A percentile compares a stretch with the other conserved stretches of the same genome.
Evolutionary conservation across 495 filamentous ascomycete genomes (phyloP).

Genomic region (Aspergillus biplanus): DNA sequence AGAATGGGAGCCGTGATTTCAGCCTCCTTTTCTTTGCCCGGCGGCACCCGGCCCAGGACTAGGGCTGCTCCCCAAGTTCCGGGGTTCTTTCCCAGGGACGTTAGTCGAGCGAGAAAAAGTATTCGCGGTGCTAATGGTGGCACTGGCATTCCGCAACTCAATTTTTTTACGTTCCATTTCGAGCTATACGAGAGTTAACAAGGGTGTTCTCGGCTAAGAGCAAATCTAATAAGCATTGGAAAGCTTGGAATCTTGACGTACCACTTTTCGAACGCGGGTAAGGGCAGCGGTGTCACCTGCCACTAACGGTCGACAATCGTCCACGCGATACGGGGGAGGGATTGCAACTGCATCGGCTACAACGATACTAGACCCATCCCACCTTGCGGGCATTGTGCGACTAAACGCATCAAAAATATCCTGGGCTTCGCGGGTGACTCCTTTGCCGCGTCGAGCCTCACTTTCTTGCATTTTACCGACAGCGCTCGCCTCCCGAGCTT

Average conservation of each 20-base stretch:
- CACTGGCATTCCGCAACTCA: constrained; percentile 49
- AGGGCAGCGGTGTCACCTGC: constrained; percentile 56
- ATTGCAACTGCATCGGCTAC: constrained; percentile 69
- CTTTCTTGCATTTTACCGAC: constrained; percentile 56
- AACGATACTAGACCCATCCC: constrained; percentile 65
- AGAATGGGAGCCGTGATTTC: constrained; percentile 10
- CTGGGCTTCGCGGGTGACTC: constrained; percentile 67
- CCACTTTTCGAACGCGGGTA: constrained; percentile 65
- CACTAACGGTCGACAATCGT: constrained; percentile 57
- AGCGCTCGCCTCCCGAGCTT: constrained; percentile 56
- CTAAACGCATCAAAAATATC: constrained; percentile 70
- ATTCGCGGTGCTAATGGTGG: constrained; percentile 43
- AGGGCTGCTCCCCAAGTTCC: constrained; percentile 16
- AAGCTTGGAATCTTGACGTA: constrained; percentile 38
- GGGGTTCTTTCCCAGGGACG: constrained; percentile 2
- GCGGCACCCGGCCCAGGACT: constrained; percentile 30
- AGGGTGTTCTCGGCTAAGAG: no score
- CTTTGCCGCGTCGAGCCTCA: constrained; percentile 60
- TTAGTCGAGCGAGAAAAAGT: constrained; percentile 34
- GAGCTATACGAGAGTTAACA: constrained; percentile 33
- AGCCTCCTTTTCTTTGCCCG: constrained; percentile 38
- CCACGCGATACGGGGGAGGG: constrained; percentile 60
- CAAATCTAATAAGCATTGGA: background rate
- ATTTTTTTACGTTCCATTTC: constrained; percentile 57
- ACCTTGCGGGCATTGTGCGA: constrained; percentile 65